These are phyloP conservation scores for Zygnema circumcarinatum DNA, from an alignment of 139 green algal species.

Conservation along the genomic window DNA sequence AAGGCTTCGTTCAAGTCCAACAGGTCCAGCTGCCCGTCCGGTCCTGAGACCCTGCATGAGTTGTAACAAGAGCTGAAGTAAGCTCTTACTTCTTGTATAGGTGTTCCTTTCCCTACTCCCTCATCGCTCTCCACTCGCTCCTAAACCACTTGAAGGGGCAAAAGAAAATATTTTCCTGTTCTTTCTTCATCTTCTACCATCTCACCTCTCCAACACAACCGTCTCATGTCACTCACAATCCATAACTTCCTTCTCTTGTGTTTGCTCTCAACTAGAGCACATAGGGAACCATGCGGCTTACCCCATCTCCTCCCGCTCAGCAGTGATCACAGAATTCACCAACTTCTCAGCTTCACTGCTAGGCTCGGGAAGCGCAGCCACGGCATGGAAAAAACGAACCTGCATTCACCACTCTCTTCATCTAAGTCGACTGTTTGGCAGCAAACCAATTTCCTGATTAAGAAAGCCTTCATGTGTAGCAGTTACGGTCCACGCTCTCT, in stretches of 20 bases:
- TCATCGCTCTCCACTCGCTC: no score
- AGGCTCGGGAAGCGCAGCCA: constrained; percentile 15
- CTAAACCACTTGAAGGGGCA: no score
- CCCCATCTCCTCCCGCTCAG: constrained; percentile 39
- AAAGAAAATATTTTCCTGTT: no score
- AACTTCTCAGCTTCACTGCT: constrained; percentile 28
- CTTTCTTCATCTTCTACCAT: no score
- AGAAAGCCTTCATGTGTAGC: no score
- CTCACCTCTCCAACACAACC: no score
- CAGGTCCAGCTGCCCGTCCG: background rate
- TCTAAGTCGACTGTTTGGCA: background rate
- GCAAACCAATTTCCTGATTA: background rate
- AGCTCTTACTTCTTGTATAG: background rate
- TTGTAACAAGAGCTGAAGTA: background rate
- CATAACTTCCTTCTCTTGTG: no score
- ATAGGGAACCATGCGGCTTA: constrained; percentile 1
- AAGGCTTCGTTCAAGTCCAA: constrained; percentile 47
- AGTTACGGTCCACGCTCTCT: no score
- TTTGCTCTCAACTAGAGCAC: no score
- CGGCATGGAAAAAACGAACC: constrained; percentile 43
- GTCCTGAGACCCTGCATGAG: background rate
- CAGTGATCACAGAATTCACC: constrained; percentile 23
- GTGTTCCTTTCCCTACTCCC: no score
- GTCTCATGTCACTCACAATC: no score
- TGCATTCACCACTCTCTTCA: background rate